phyloP scores from a whole-genome alignment of 345 rosid genomes.

The Conringia planisiliqua region DNA sequence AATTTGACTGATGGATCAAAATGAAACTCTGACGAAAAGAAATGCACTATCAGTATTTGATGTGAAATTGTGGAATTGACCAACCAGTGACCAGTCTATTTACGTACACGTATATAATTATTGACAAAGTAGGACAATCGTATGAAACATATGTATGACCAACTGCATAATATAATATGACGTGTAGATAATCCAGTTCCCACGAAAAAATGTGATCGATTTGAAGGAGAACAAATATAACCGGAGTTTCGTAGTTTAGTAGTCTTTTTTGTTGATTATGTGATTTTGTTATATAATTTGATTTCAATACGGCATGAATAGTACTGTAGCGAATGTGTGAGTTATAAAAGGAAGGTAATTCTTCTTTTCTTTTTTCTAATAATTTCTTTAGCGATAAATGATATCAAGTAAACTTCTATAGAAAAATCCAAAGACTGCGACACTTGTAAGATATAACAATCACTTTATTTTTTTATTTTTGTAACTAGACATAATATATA shows the following conservation, averaged over 20 bases:
- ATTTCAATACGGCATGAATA: not conserved
- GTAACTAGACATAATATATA: not conserved
- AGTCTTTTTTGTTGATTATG: not conserved
- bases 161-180: slow-evolving; percentile 20
- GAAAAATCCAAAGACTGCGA: not conserved
- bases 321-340: not conserved
- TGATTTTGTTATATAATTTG: not conserved
- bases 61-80: slow-evolving; percentile 14
- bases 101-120: slow-evolving; percentile 1
- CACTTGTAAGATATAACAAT: not conserved
- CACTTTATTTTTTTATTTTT: not conserved
- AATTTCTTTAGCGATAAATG: not conserved
- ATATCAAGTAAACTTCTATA: not conserved
- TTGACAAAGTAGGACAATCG: slow-evolving; percentile 6
- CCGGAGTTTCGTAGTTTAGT: not conserved
- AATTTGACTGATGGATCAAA: not conserved
- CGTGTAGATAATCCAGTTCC: slow-evolving; percentile 4
- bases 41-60: slow-evolving; percentile 4
- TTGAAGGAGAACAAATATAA: not conserved
- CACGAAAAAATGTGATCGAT: not conserved
- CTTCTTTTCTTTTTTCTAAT: not conserved
- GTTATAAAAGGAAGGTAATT: not conserved
- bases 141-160: slow-evolving; percentile 19
- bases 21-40: not conserved
- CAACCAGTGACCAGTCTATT: not conserved